These are phyloP conservation scores for Pseudomassariella vexata DNA, from an alignment of 2,329 filamentous ascomycete species.

Conservation along the genomic window DNA sequence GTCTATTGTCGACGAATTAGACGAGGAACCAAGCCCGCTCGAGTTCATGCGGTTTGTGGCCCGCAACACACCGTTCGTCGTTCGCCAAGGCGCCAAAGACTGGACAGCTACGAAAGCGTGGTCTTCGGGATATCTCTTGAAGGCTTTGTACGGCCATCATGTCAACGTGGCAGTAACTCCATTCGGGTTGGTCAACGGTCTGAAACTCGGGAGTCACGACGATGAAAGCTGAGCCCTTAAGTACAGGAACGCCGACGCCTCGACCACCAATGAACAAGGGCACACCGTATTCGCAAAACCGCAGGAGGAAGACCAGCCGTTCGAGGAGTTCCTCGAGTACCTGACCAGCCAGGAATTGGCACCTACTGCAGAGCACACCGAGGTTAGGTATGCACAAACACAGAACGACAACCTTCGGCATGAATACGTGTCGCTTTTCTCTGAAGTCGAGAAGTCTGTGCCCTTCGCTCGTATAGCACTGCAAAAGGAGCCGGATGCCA, in stretches of 20 bases:
- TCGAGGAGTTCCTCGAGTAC: constrained; percentile 56
- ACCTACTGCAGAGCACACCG: constrained; percentile 24
- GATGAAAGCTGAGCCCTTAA: constrained; percentile 14
- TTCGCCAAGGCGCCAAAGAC: constrained; percentile 53
- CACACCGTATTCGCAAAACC: constrained; percentile 63
- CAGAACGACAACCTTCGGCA: constrained; percentile 77
- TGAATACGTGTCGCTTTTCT: constrained; percentile 62
- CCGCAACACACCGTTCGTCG: constrained; percentile 68
- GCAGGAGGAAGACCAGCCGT: constrained; percentile 58
- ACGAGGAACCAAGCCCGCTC: constrained; percentile 62
- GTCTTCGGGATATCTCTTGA: constrained; percentile 54
- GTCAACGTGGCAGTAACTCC: constrained; percentile 80
- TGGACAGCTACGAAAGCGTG: constrained; percentile 62
- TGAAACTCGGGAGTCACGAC: constrained; percentile 1
- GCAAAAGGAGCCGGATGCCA: constrained; percentile 60
- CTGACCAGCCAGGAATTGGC: constrained; percentile 52
- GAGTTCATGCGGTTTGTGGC: constrained; percentile 77
- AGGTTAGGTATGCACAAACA: constrained; percentile 72
- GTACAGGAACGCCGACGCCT: constrained; percentile 43
- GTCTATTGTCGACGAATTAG: constrained; percentile 51
- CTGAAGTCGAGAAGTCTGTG: constrained; percentile 57
- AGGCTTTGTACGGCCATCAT: constrained; percentile 44
- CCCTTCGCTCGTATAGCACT: constrained; percentile 71
- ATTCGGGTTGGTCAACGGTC: constrained; percentile 44
- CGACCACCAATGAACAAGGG: constrained; percentile 30